Conservation (phyloP, 108 stramenopile species). For the Conticribra guillardii region DNA sequence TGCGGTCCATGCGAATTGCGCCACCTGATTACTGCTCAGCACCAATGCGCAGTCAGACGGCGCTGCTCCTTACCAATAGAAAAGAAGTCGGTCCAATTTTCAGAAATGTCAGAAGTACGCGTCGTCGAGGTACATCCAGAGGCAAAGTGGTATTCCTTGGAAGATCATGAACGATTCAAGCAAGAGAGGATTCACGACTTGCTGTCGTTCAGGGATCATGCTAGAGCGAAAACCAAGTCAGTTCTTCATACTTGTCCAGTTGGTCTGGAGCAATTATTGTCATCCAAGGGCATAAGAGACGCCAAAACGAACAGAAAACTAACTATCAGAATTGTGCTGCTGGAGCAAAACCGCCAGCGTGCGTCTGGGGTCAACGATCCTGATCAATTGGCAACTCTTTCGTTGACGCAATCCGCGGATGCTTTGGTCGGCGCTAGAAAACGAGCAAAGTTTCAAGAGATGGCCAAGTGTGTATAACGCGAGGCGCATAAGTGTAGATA, state of each 20-base stretch:
- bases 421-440: slow-evolving; percentile 17
- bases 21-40: not conserved
- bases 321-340: slow-evolving; percentile 30
- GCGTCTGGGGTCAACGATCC: slow-evolving; percentile 30
- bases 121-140: slow-evolving; percentile 12
- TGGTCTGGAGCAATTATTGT: slow-evolving; percentile 46
- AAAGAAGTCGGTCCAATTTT: slow-evolving; percentile 41
- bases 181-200: slow-evolving; percentile 32
- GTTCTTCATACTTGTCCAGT: slow-evolving; percentile 29
- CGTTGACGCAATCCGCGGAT: slow-evolving; percentile 7
- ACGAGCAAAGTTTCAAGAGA: slow-evolving; percentile 45
- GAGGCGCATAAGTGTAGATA: no score
- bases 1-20: not conserved
- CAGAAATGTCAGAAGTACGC: slow-evolving; percentile 20
- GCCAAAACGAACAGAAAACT: slow-evolving; percentile 18
- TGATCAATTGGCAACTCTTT: slow-evolving; percentile 27
- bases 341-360: slow-evolving; percentile 44
- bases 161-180: slow-evolving; percentile 42
- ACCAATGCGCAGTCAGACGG: not conserved
- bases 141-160: slow-evolving; percentile 29
- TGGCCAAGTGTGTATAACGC: no score
- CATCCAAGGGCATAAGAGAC: slow-evolving; percentile 6
- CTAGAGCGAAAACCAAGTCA: not conserved
- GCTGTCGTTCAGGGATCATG: slow-evolving; percentile 6
- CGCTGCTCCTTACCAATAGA: slow-evolving; percentile 10